These are phyloP conservation scores for Jamesozyma spencerorum DNA, from an alignment of 805 yeast species.

Conservation along the genomic window DNA sequence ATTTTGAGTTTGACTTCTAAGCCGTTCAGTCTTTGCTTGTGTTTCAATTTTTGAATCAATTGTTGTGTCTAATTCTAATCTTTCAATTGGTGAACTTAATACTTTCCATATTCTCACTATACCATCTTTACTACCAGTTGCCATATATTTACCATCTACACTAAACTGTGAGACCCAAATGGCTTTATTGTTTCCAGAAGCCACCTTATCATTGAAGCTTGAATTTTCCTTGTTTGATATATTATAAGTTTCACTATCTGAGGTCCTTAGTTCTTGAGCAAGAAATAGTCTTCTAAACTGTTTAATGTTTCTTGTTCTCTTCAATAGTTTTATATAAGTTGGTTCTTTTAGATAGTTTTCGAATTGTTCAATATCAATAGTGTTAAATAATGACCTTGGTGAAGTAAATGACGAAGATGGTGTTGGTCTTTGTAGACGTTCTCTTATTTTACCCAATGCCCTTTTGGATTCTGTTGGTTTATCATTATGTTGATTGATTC, in stretches of 20 bases:
- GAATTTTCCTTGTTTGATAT: constrained; percentile 6
- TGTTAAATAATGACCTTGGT: constrained; percentile 12
- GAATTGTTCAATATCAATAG: constrained; percentile 32
- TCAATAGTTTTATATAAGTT: constrained; percentile 43
- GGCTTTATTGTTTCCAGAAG: constrained; percentile 30
- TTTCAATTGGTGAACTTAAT: constrained; percentile 58
- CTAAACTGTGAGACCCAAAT: constrained; percentile 68
- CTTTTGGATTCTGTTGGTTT: constrained; percentile 1
- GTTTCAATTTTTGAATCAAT: constrained; percentile 10
- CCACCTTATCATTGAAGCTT: too few relatives aligned
- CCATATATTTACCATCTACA: constrained; percentile 71
- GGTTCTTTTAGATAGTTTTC: constrained; percentile 41
- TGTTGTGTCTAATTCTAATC: constrained; percentile 36
- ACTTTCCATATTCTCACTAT: constrained; percentile 70
- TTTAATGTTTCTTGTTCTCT: constrained; percentile 39
- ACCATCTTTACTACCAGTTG: constrained; percentile 75
- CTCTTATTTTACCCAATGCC: constrained; percentile 11
- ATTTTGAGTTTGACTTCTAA: constrained; percentile 3
- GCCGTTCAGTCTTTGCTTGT: constrained; percentile 4
- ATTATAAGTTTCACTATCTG: not conserved
- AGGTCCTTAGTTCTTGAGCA: constrained; percentile 47
- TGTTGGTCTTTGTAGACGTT: constrained; percentile 6
- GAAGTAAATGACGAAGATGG: not conserved
- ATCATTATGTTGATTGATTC: not conserved
- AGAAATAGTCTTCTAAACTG: constrained; percentile 46